These are phyloP conservation scores for Talaromyces sp. DNA, from an alignment of 2,329 filamentous ascomycete genomes.

Conservation along the genomic window DNA sequence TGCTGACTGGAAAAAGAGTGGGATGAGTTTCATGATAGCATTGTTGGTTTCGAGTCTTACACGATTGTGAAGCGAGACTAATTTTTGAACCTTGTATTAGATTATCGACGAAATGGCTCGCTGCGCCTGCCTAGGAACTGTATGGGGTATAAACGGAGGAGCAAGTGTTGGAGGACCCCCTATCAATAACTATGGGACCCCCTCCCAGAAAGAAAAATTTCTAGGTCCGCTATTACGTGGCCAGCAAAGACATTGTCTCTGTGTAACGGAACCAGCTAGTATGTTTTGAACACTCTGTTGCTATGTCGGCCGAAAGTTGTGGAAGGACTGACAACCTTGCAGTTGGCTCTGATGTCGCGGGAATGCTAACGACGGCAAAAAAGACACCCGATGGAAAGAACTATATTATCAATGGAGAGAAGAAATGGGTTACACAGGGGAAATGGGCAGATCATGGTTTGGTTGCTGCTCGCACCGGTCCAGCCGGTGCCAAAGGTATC, in stretches of 20 bases:
- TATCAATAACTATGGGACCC: not conserved
- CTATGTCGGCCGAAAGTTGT: too few species aligned
- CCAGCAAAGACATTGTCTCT: not conserved
- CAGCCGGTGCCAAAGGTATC: constrained; percentile 35
- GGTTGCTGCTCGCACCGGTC: constrained; percentile 29
- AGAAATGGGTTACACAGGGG: constrained; percentile 62
- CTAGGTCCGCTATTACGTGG: not conserved
- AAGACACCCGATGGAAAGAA: constrained; percentile 37
- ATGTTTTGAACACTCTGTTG: too few species aligned
- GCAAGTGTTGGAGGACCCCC: constrained; percentile 32
- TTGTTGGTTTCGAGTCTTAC: too few species aligned
- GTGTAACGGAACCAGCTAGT: constrained; percentile 1
- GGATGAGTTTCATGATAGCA: constrained; percentile 40
- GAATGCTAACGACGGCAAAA: constrained; percentile 24
- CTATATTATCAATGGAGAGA: constrained; percentile 59
- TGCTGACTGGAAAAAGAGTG: too few species aligned
- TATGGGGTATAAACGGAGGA: constrained; percentile 32
- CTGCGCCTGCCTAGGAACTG: constrained; percentile 31
- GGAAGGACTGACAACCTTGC: too few species aligned
- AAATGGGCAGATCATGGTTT: constrained; percentile 57
- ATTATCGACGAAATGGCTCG: constrained; percentile 36
- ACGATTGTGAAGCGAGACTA: constrained; percentile 27
- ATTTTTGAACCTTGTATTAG: not conserved
- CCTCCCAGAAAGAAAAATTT: not conserved
- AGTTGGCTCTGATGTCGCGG: constrained; percentile 9